Base-by-base conservation (phyloP, 345 rosid species). In the Aquilaria sinensis region DNA sequence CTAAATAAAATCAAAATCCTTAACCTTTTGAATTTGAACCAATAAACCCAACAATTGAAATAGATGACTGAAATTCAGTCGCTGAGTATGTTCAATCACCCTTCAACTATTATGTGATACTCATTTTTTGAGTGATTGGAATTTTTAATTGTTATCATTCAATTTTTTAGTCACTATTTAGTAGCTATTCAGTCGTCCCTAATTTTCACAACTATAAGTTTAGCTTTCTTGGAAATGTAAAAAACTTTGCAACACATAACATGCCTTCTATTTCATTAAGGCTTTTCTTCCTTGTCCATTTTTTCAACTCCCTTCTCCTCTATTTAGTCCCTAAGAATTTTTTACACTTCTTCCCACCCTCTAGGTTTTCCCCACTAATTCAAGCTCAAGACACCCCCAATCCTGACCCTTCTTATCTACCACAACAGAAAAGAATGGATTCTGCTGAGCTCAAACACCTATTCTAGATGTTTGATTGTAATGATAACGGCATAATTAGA, bases 381-480 rank as follows among this genome's bases (percentile, higher is more conserved):
- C 48, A 3, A 16, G 34, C 34, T n/a, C 55, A 31, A 0, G 41
- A 30, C 63, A 12, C 2, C 56, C 63, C 13, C 49, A 56, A 2
- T 13, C 62, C 2, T 10, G 45, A 30, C 62, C 30, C 13, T 43
- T 52, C 12, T 14, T 4, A 4, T 53, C 23, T 30, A 41, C 51
- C 16, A 13, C 0, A 1, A 14, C 41, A 32, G 32, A 46, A 61
- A 60, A 64, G 52, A 46, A 87, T 82, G 96, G 86, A 83, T n/a
- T 58, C 70, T 0, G 46, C 72, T 2, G 98, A 89, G 77, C 76
- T 89, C 14, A 68, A 75, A 37, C 75, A 81, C 2, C 85, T 92
- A 13, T 92, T 92, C 69, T 83, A 85, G 53, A 77, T 82, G 87
- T 92, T 92, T 45, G 98, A 92, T 69, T 76, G 76, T 60, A 79